These are phyloP conservation scores for Phalaenopsis hybrid DNA, from an alignment of 116 monocot genomes.

Conservation along the genomic window DNA sequence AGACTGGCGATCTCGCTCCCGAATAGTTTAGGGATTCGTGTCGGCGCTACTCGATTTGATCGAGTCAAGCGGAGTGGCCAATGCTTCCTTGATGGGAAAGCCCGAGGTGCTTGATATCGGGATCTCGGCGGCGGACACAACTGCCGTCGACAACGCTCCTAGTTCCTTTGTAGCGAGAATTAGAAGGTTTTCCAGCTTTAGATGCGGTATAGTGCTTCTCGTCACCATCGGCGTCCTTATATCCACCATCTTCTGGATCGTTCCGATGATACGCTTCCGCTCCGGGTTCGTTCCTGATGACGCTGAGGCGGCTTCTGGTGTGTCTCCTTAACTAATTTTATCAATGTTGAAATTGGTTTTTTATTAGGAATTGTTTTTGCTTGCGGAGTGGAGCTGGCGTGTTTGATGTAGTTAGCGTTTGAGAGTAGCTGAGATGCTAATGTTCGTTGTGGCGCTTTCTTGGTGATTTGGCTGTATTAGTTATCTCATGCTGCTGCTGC, in stretches of 20 bases:
- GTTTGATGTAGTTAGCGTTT: not conserved
- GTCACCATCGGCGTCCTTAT: constrained; percentile 36
- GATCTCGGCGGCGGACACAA: not conserved
- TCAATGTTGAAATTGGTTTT: not conserved
- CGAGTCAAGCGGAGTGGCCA: not conserved
- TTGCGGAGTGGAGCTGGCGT: no score
- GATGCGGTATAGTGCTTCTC: constrained; percentile 39
- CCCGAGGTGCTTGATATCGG: constrained; percentile 10
- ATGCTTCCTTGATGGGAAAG: constrained; percentile 32
- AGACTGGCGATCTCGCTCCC: not conserved
- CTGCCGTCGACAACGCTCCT: not conserved
- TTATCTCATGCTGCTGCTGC: not conserved
- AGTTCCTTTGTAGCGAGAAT: constrained; percentile 7
- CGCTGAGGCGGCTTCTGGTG: constrained; percentile 5
- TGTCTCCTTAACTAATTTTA: not conserved
- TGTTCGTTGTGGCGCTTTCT: not conserved
- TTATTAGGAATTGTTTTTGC: not conserved
- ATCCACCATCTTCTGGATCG: constrained; percentile 50
- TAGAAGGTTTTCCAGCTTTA: constrained; percentile 11
- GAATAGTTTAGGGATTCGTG: not conserved
- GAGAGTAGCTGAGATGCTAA: not conserved
- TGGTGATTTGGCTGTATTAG: not conserved
- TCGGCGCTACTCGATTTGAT: not conserved
- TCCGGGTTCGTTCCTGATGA: constrained; percentile 15
- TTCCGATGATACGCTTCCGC: constrained; percentile 23